Conservation (phyloP, 1,284 basidiomycete genomes). For the Rhodotorula sp. region DNA sequence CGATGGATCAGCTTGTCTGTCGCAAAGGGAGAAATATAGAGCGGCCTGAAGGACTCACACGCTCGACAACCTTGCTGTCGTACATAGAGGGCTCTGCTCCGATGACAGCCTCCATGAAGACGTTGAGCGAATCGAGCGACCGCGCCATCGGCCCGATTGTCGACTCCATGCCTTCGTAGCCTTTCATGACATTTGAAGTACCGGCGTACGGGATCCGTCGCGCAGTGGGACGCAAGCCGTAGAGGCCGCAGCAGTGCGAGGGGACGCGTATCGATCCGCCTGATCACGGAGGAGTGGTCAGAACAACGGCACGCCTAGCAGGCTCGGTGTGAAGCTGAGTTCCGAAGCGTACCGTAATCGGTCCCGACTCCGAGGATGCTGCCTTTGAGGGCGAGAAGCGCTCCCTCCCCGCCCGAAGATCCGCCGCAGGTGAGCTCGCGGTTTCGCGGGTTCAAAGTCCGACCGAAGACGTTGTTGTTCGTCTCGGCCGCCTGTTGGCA, state of each 20-base stretch:
- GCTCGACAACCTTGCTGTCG: constrained; percentile 1
- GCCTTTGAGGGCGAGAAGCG: constrained; percentile 59
- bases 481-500: constrained; percentile 8
- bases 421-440: constrained; percentile 39
- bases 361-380: constrained; percentile 61
- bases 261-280: constrained; percentile 7
- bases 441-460: constrained; percentile 10
- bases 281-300: background rate
- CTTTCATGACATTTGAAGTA: background rate
- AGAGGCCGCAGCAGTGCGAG: constrained; percentile 1
- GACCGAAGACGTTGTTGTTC: constrained; percentile 6
- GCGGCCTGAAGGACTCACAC: background rate
- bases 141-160: constrained; percentile 3
- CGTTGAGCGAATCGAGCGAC: background rate
- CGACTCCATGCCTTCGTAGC: constrained; percentile 8
- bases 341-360: background rate
- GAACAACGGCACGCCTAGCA: background rate
- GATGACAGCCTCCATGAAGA: background rate
- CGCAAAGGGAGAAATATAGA: background rate
- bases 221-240: constrained; percentile 1
- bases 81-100: background rate
- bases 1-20: background rate
- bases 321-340: too few relatives aligned
- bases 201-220: background rate
- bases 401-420: constrained; percentile 59